Percentiles rank a stretch among this genome's conserved stretches.
Evolutionary conservation across 495 filamentous ascomycete genomes (phyloP).

Genomic region (Neurospora intermedia): DNA sequence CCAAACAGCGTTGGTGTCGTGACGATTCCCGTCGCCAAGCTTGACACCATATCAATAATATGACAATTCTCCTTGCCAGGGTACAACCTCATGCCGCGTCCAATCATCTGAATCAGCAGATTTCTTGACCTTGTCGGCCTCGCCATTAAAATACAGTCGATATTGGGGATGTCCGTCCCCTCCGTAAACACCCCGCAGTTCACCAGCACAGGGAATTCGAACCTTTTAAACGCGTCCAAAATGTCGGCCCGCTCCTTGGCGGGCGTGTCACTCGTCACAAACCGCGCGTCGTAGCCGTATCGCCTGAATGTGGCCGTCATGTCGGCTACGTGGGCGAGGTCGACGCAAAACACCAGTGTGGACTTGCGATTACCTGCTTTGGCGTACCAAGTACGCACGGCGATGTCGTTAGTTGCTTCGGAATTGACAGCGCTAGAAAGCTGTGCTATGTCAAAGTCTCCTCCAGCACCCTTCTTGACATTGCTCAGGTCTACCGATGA

Average conservation of each 20-base stretch:
- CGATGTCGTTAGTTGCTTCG: slow-evolving; percentile 62
- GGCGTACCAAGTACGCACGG: slow-evolving; percentile 72
- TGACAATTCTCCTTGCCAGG: slow-evolving; percentile 81
- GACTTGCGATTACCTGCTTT: slow-evolving; percentile 64
- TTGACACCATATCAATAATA: slow-evolving; percentile 91
- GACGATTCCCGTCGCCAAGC: slow-evolving; percentile 67
- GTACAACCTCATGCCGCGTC: slow-evolving; percentile 76
- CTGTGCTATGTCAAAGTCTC: slow-evolving; percentile 66
- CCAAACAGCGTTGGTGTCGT: slow-evolving; percentile 91
- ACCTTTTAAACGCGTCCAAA: slow-evolving; percentile 60
- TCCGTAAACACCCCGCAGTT: slow-evolving; percentile 98
- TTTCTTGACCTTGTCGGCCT: slow-evolving; percentile 85
- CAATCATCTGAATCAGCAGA: slow-evolving; percentile 94
- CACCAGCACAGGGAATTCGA: slow-evolving; percentile 77
- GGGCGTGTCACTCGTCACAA: slow-evolving; percentile 68
- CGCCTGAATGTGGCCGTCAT: slow-evolving; percentile 66
- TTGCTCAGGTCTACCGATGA: slow-evolving; percentile 63
- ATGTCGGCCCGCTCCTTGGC: slow-evolving; percentile 51
- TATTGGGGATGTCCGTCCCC: slow-evolving; percentile 92
- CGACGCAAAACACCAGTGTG: slow-evolving; percentile 87
- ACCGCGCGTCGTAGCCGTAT: slow-evolving; percentile 71
- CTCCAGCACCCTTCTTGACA: slow-evolving; percentile 47
- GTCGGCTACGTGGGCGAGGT: slow-evolving; percentile 64
- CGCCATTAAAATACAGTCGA: slow-evolving; percentile 86
- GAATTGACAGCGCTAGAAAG: slow-evolving; percentile 79